Percentiles rank a stretch among this genome's conserved stretches.
These are phyloP conservation scores for Saccharomycopsis lassenensis DNA, from an alignment of 805 yeast genomes.

Conservation along the genomic window DNA sequence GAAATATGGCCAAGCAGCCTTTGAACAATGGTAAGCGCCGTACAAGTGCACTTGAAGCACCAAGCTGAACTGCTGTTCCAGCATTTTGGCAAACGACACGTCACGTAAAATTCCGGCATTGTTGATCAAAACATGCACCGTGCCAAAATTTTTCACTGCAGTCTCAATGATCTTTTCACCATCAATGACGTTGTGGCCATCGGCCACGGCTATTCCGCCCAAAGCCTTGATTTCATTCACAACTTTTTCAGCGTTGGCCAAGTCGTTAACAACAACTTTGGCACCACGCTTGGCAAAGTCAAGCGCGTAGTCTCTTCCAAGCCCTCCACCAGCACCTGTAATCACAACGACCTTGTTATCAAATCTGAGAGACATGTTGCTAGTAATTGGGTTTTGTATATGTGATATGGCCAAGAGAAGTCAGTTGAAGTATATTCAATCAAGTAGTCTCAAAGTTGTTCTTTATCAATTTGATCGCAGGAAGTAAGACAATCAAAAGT, in stretches of 20 bases:
- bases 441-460: no score
- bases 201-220: slow-evolving; percentile 88
- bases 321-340: slow-evolving; percentile 97
- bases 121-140: slow-evolving; percentile 80
- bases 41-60: slow-evolving; percentile 82
- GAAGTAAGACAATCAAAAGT: no score
- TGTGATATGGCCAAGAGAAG: no score
- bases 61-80: slow-evolving; percentile 63
- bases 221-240: slow-evolving; percentile 67
- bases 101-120: slow-evolving; percentile 95
- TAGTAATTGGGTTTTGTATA: no score
- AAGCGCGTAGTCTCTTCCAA: slow-evolving; percentile 80
- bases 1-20: slow-evolving; percentile 89
- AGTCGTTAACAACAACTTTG: slow-evolving; percentile 87
- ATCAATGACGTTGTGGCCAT: slow-evolving; percentile 74
- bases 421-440: no score
- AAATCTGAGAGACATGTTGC: slow-evolving; percentile 33
- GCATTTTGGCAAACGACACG: slow-evolving; percentile 77
- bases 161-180: slow-evolving; percentile 80
- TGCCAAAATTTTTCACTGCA: slow-evolving; percentile 78
- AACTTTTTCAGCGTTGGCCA: slow-evolving; percentile 88
- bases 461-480: no score
- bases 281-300: slow-evolving; percentile 89
- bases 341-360: slow-evolving; percentile 83
- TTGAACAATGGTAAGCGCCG: slow-evolving; percentile 78